These are phyloP conservation scores for Colletotrichum theobromicola DNA, from an alignment of 2,329 filamentous ascomycete species.

Conservation along the genomic window DNA sequence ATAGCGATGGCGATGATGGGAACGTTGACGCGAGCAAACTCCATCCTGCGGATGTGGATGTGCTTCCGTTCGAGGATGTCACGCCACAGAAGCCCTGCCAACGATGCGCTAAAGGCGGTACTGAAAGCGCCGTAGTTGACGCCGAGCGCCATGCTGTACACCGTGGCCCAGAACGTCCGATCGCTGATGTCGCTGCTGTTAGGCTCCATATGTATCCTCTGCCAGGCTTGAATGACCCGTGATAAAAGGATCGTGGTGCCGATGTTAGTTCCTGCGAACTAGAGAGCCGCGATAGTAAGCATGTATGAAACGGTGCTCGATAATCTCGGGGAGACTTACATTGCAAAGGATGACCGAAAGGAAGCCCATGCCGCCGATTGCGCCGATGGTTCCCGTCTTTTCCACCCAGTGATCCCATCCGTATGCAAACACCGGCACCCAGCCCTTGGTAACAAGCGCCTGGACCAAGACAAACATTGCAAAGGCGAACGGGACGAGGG, in stretches of 20 bases:
- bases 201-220: slow-evolving; percentile 57
- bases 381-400: slow-evolving; percentile 71
- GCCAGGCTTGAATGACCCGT: slow-evolving; percentile 73
- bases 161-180: slow-evolving; percentile 74
- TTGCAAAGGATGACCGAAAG: slow-evolving; percentile 75
- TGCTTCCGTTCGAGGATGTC: slow-evolving; percentile 73
- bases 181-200: slow-evolving; percentile 56
- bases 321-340: slow-evolving; percentile 48
- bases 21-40: slow-evolving; percentile 73
- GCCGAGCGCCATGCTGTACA: slow-evolving; percentile 77
- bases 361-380: slow-evolving; percentile 76
- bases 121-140: slow-evolving; percentile 80
- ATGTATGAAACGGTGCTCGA: neutral
- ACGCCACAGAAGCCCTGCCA: slow-evolving; percentile 75
- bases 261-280: slow-evolving; percentile 81
- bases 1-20: slow-evolving; percentile 75
- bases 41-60: slow-evolving; percentile 66
- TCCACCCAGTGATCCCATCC: slow-evolving; percentile 77
- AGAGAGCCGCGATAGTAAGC: neutral
- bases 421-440: slow-evolving; percentile 75
- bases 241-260: slow-evolving; percentile 77
- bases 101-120: slow-evolving; percentile 72
- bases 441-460: slow-evolving; percentile 74
- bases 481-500: slow-evolving; percentile 74
- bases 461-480: slow-evolving; percentile 79